Conservation (phyloP, 805 yeast genomes). For the Ogataea ramenticola region DNA sequence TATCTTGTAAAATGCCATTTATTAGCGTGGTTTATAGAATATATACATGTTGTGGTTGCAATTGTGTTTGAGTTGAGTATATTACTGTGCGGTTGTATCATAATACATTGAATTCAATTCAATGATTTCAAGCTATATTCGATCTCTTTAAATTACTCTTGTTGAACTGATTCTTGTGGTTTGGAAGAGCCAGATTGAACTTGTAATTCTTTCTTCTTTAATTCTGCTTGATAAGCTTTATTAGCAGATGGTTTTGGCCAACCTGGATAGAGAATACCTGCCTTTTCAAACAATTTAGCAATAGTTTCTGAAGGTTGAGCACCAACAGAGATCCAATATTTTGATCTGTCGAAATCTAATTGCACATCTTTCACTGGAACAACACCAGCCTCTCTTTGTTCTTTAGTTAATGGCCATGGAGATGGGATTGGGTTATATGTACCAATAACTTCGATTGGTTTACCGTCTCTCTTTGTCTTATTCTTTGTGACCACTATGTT, state of each 20-base stretch:
- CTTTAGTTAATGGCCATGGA: slow-evolving; percentile 60
- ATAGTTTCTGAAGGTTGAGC: slow-evolving; percentile 90
- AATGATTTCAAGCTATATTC: too few species aligned
- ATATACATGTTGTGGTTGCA: too few species aligned
- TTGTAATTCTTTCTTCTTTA: not conserved
- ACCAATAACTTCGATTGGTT: slow-evolving; percentile 93
- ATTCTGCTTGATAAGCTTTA: not conserved
- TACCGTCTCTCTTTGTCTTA: slow-evolving; percentile 70
- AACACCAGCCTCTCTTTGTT: slow-evolving; percentile 47
- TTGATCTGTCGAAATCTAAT: slow-evolving; percentile 81
- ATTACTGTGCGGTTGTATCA: too few species aligned
- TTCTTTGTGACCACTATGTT: slow-evolving; percentile 85
- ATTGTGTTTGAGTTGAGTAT: too few species aligned
- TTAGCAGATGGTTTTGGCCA: slow-evolving; percentile 36
- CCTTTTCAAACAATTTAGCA: slow-evolving; percentile 65
- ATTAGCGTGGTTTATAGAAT: too few species aligned
- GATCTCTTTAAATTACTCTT: too few species aligned
- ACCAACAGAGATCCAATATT: slow-evolving; percentile 96
- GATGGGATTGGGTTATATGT: slow-evolving; percentile 82
- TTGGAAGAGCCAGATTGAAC: too few species aligned
- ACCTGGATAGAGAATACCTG: slow-evolving; percentile 56
- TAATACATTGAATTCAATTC: too few species aligned
- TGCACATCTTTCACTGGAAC: slow-evolving; percentile 70
- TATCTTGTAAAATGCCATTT: too few species aligned
- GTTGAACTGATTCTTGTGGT: not conserved